Conservation (phyloP, 2,329 filamentous ascomycete species). For the Zymoseptoria pseudotritici region DNA sequence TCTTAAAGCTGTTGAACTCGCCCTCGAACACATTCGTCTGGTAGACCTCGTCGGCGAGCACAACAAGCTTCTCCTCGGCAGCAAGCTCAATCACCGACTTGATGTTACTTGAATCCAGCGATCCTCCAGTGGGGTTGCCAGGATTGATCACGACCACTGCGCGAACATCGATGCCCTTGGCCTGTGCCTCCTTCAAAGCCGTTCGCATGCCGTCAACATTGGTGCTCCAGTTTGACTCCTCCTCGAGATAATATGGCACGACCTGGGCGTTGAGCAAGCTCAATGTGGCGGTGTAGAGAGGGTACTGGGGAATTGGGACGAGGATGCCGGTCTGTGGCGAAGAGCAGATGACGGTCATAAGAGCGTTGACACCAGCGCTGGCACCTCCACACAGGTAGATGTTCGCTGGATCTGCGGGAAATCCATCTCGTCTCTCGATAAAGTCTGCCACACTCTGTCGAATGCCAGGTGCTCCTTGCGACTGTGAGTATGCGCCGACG, state of each 20-base stretch:
- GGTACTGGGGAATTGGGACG: conserved; percentile 95
- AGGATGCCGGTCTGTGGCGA: conserved; percentile 72
- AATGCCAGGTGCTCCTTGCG: conserved; percentile 78
- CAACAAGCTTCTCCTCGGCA: conserved; percentile 72
- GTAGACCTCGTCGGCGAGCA: conserved; percentile 96
- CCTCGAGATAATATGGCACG: conserved; percentile 91
- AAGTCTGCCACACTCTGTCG: conserved; percentile 86
- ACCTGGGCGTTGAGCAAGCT: conserved; percentile 74
- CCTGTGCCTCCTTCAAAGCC: conserved; percentile 66
- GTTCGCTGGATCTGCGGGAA: conserved; percentile 67
- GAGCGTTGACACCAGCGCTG: conserved; percentile 88
- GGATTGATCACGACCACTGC: conserved; percentile 97
- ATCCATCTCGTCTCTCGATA: conserved; percentile 83
- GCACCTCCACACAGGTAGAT: conserved; percentile 91
- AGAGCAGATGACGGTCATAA: conserved; percentile 82
- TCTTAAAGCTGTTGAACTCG: conserved; percentile 93
- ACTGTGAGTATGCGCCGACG: conserved; percentile 94
- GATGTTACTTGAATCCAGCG: conserved; percentile 70
- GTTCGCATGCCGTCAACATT: conserved; percentile 69
- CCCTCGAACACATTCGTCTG: conserved; percentile 97
- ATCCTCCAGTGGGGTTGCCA: conserved; percentile 92
- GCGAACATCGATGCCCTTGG: conserved; percentile 75
- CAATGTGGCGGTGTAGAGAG: conserved; percentile 90
- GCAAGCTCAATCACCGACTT: conserved; percentile 81
- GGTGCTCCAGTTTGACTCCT: conserved; percentile 79